A percentile compares a stretch with the other conserved stretches of the same genome.
These are phyloP conservation scores for Keithomyces neogunnii DNA, from an alignment of 2,329 filamentous ascomycete species.

Conservation along the genomic window DNA sequence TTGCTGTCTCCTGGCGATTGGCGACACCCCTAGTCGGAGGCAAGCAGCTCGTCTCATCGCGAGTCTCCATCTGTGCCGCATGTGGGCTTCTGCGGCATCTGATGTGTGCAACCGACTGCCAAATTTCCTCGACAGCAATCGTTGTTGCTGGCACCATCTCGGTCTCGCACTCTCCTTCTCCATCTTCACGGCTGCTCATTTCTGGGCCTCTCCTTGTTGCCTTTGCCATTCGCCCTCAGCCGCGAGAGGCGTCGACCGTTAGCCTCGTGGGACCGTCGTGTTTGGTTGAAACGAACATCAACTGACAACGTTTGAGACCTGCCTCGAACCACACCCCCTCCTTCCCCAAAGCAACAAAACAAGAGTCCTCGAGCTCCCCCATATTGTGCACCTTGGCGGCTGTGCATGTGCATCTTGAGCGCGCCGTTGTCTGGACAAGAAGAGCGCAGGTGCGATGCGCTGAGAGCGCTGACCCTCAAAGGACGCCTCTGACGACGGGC, in stretches of 20 bases:
- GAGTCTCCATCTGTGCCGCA: conserved; percentile 5
- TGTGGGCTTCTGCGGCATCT: conserved; percentile 6
- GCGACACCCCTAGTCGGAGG: neutral
- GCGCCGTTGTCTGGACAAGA: neutral
- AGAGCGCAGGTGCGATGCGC: conserved; percentile 2
- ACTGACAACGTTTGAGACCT: no score
- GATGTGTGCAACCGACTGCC: conserved; percentile 5
- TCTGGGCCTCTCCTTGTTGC: neutral
- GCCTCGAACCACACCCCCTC: no score
- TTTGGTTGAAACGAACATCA: no score
- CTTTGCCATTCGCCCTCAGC: neutral
- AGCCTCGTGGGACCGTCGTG: no score
- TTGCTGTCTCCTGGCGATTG: neutral
- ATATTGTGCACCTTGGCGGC: no score
- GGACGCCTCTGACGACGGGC: neutral
- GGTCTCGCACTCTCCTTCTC: neutral
- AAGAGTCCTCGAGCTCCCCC: no score
- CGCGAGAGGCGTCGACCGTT: neutral
- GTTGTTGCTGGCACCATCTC: neutral
- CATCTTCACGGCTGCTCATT: neutral
- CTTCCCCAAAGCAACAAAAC: no score
- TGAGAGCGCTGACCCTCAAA: neutral
- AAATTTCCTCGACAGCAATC: conserved; percentile 1
- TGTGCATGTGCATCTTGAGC: no score
- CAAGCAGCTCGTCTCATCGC: conserved; percentile 2